Conservation (phyloP, 202 grass and related monocot species). For the Zoysia matrella region DNA sequence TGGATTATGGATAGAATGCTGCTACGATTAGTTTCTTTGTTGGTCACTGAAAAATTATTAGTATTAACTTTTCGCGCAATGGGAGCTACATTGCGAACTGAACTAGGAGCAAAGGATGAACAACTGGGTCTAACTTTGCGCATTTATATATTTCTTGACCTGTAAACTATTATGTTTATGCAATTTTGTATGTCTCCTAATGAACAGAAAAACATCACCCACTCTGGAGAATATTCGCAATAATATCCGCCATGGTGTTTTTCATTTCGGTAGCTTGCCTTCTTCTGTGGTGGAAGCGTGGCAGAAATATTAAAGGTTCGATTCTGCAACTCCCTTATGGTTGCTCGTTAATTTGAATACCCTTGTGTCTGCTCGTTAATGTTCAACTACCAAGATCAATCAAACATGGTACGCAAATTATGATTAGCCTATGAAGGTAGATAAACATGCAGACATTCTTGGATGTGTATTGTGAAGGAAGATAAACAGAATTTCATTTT, state of each 20-base stretch:
- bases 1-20: too few species aligned
- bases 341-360: too few species aligned
- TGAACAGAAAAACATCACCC: constrained; percentile 35
- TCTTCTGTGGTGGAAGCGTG: constrained; percentile 45
- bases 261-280: constrained; percentile 57
- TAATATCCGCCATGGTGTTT: constrained; percentile 46
- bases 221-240: constrained; percentile 52
- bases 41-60: background rate
- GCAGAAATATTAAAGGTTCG: constrained; percentile 54
- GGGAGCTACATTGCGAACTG: background rate
- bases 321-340: background rate
- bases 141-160: constrained; percentile 30
- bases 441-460: constrained; percentile 5
- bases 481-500: background rate
- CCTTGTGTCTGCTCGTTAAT: background rate
- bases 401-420: too few species aligned
- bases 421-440: background rate
- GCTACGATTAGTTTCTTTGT: background rate
- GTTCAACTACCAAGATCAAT: background rate
- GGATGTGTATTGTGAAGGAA: background rate
- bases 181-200: constrained; percentile 22
- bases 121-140: constrained; percentile 4
- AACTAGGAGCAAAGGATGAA: background rate
- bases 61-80: background rate
- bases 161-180: constrained; percentile 38